A percentile compares a stretch with the other conserved stretches of the same genome.
phyloP scores from a whole-genome alignment of 305 asterid genomes.

The Solanum hybrid region DNA sequence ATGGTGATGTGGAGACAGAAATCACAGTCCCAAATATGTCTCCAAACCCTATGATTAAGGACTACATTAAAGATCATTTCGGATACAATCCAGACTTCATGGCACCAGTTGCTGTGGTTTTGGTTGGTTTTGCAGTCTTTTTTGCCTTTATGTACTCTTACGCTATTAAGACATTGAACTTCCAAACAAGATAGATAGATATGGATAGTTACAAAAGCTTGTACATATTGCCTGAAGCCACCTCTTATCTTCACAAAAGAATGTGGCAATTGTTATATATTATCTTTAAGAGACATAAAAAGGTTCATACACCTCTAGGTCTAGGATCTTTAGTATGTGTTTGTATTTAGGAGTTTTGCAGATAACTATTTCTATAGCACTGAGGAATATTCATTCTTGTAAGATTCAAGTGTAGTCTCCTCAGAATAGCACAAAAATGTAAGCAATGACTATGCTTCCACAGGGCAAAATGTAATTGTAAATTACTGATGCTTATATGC shows the following conservation, averaged over 20 bases:
- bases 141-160: conserved; percentile 70
- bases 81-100: conserved; percentile 64
- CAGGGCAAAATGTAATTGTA: not conserved
- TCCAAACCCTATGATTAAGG: conserved; percentile 38
- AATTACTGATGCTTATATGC: not conserved
- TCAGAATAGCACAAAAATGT: not conserved
- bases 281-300: not conserved
- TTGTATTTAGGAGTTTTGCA: not conserved
- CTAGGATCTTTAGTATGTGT: not conserved
- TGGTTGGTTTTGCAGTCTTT: conserved; percentile 63
- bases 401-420: not conserved
- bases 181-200: conserved; percentile 54
- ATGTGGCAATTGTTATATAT: not conserved
- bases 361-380: not conserved
- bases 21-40: conserved; percentile 39
- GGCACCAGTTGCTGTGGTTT: conserved; percentile 64
- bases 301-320: not conserved
- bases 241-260: not conserved
- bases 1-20: conserved; percentile 51
- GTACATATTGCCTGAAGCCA: conserved; percentile 13
- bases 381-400: not conserved
- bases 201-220: not conserved
- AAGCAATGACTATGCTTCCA: not conserved
- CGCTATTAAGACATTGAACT: conserved; percentile 70
- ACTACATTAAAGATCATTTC: conserved; percentile 45